Evolutionary conservation across 352 stramenopile species (phyloP).

Genomic region (Pythium brassicae): DNA sequence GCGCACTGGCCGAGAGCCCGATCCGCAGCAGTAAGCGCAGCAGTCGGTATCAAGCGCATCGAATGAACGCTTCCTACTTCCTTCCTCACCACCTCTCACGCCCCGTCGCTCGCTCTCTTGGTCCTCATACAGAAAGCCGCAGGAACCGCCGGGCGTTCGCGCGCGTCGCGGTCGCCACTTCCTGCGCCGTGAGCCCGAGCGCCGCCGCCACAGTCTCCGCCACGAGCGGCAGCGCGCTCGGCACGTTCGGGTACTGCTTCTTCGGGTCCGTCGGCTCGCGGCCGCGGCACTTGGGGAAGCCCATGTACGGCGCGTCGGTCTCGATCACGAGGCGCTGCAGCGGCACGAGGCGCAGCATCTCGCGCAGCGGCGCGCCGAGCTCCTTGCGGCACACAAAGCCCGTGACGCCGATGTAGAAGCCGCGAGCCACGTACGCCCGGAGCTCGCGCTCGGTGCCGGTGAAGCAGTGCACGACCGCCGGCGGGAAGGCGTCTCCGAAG

Average conservation of each 20-base stretch:
- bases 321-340: constrained; percentile 64
- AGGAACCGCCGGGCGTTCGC: constrained; percentile 58
- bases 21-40: too few species aligned
- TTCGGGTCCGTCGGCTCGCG: constrained; percentile 71
- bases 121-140: too few species aligned
- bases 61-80: too few species aligned
- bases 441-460: constrained; percentile 52
- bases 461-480: constrained; percentile 74
- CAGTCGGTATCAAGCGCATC: too few species aligned
- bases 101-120: too few species aligned
- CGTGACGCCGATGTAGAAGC: constrained; percentile 73
- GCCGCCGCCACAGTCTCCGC: constrained; percentile 55
- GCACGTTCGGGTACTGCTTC: too few species aligned
- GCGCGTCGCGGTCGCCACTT: constrained; percentile 40
- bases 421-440: constrained; percentile 48
- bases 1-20: too few species aligned
- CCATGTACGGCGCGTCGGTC: constrained; percentile 80
- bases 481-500: constrained; percentile 33
- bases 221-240: too few species aligned
- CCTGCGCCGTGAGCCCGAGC: constrained; percentile 27
- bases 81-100: too few species aligned
- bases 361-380: constrained; percentile 38
- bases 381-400: constrained; percentile 66
- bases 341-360: constrained; percentile 37
- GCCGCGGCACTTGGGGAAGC: constrained; percentile 41